Percentiles rank a stretch among this genome's conserved stretches.
Evolutionary conservation across 208 protist species (phyloP).

Genomic region (Crithidia expoeki): DNA sequence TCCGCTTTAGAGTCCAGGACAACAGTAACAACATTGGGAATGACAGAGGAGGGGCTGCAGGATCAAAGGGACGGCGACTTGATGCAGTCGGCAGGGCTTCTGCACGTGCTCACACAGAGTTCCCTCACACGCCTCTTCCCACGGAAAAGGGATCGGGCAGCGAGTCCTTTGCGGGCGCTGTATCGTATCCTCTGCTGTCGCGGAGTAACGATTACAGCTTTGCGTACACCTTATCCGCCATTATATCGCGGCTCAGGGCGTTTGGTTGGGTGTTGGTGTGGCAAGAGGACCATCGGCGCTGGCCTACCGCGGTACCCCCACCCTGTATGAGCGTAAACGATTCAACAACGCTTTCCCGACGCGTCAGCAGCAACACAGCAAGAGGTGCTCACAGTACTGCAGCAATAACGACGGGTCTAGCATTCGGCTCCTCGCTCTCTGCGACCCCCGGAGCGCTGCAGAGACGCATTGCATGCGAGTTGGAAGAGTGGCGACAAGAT

Average conservation of each 20-base stretch:
- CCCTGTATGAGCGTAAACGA: conserved; percentile 5
- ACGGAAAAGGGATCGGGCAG: too few species aligned
- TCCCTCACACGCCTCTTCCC: too few species aligned
- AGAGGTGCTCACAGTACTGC: background rate
- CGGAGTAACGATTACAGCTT: conserved; percentile 9
- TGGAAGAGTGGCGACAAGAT: conserved; percentile 28
- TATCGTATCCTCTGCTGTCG: too few species aligned
- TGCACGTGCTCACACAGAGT: too few species aligned
- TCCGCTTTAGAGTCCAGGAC: background rate
- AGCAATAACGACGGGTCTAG: background rate
- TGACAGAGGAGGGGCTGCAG: too few species aligned
- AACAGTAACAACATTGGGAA: background rate
- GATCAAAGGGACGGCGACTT: background rate
- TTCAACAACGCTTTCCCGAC: background rate
- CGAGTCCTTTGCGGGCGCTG: too few species aligned
- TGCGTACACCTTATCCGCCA: background rate
- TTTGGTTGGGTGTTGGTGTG: conserved; percentile 49
- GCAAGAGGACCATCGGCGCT: conserved; percentile 45
- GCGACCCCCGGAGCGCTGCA: background rate
- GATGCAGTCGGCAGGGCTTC: too few species aligned
- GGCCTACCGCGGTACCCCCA: conserved; percentile 34
- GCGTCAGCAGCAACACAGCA: background rate
- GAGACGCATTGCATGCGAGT: background rate
- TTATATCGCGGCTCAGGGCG: conserved; percentile 6
- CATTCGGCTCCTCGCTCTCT: too few species aligned